Evolutionary conservation across 2,329 filamentous ascomycete genomes (phyloP).

Genomic region (Aspergillus sergii): DNA sequence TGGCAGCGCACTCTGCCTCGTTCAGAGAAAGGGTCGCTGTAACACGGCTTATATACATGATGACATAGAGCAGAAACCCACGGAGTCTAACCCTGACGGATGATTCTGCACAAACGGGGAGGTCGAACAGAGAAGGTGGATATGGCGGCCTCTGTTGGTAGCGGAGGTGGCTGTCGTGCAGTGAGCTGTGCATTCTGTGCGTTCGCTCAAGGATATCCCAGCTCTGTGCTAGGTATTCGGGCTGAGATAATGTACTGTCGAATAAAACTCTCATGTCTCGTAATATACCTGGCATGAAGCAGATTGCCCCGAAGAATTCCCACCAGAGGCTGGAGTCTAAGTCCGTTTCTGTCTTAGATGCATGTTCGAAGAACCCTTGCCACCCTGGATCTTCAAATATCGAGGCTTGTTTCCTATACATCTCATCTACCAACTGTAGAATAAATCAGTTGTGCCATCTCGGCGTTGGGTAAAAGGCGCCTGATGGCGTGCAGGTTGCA

Average conservation of each 20-base stretch:
- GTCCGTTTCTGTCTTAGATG: background rate
- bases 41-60: slow-evolving; percentile 1
- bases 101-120: background rate
- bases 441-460: background rate
- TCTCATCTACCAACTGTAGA: background rate
- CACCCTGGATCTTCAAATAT: background rate
- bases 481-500: too few species aligned
- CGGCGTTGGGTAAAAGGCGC: rapidly evolving
- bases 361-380: background rate
- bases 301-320: slow-evolving; percentile 3
- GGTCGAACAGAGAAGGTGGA: background rate
- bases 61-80: background rate
- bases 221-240: background rate
- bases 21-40: background rate
- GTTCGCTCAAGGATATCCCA: background rate
- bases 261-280: background rate
- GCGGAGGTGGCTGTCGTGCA: background rate
- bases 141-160: too few species aligned
- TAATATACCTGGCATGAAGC: slow-evolving; percentile 1
- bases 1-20: background rate
- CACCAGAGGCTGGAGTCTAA: background rate
- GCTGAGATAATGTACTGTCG: background rate
- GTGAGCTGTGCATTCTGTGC: background rate
- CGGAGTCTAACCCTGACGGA: background rate
- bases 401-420: background rate